These are phyloP conservation scores for Ceratobasidium sp. DNA, from an alignment of 1,284 basidiomycete genomes.

Conservation along the genomic window DNA sequence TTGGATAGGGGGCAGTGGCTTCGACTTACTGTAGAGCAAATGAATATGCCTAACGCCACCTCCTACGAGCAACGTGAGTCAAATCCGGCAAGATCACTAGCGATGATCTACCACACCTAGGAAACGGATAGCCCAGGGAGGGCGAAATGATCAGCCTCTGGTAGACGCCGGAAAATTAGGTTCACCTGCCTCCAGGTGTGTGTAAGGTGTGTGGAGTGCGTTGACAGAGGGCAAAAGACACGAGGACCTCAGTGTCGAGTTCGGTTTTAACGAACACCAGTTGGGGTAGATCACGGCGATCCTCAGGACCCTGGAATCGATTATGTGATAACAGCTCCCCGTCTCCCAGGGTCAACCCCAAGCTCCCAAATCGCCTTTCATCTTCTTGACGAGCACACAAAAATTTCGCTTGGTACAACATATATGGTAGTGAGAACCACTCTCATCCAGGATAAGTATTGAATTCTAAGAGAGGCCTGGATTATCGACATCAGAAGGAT, in stretches of 20 bases:
- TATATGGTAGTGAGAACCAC: neutral
- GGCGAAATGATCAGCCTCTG: neutral
- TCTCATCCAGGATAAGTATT: neutral
- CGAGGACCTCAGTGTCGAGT: constrained; percentile 18
- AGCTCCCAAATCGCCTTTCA: constrained; percentile 7
- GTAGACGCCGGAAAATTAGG: neutral
- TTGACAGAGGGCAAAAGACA: constrained; percentile 16
- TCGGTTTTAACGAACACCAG: constrained; percentile 22
- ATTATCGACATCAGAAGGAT: constrained; percentile 18
- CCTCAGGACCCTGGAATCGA: constrained; percentile 19
- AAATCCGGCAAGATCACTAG: too few species aligned
- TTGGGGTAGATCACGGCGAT: constrained; percentile 29
- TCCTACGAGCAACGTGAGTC: too few species aligned
- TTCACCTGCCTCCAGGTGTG: constrained; percentile 4
- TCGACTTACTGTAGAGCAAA: too few species aligned
- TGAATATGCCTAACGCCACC: too few species aligned
- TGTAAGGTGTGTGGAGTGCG: constrained; percentile 18
- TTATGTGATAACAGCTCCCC: constrained; percentile 13
- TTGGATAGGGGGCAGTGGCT: too few species aligned
- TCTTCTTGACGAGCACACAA: constrained; percentile 1
- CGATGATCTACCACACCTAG: neutral
- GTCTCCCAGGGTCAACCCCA: constrained; percentile 4
- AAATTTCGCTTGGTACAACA: neutral
- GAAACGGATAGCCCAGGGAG: neutral
- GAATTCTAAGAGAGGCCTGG: neutral